phyloP scores from a whole-genome alignment of 371 early-diverging fungal genomes.

The Mucor irregularis region DNA sequence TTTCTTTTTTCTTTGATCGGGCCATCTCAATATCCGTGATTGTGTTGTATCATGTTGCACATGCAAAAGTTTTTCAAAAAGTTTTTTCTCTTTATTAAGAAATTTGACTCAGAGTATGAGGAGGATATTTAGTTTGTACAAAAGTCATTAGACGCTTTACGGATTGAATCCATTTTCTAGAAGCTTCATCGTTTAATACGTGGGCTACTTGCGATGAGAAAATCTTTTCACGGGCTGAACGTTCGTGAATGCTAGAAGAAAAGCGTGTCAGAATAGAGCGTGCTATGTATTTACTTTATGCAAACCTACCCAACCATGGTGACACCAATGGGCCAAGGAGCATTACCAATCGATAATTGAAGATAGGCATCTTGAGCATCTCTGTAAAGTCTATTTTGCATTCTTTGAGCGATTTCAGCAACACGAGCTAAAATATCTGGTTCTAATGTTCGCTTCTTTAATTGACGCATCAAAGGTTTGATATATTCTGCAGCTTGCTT shows the following conservation, averaged over 20 bases:
- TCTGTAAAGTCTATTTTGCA: constrained; percentile 88
- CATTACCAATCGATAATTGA: constrained; percentile 94
- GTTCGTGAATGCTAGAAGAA: constrained; percentile 88
- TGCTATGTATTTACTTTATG: background rate
- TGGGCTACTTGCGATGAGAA: constrained; percentile 93
- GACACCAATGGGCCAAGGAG: constrained; percentile 99
- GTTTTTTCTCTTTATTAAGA: too few relatives aligned
- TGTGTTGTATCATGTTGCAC: too few relatives aligned
- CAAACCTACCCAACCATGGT: constrained; percentile 73
- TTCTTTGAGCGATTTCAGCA: constrained; percentile 82
- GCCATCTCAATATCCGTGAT: too few relatives aligned
- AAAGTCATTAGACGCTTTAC: constrained; percentile 96
- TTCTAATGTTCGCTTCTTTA: constrained; percentile 78
- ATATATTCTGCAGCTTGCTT: constrained; percentile 88
- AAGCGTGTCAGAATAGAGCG: background rate
- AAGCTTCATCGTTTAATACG: constrained; percentile 96
- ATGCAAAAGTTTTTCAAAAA: too few relatives aligned
- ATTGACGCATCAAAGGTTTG: constrained; percentile 84
- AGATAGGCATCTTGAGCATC: constrained; percentile 95
- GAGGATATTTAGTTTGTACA: constrained; percentile 91
- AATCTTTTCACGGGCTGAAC: constrained; percentile 96
- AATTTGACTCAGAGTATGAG: constrained; percentile 68
- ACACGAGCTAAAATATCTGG: constrained; percentile 86
- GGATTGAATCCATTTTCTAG: constrained; percentile 98
- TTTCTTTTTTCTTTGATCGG: too few relatives aligned